Conservation (phyloP, 306 rosid genomes). For the Lotus japonicus region DNA sequence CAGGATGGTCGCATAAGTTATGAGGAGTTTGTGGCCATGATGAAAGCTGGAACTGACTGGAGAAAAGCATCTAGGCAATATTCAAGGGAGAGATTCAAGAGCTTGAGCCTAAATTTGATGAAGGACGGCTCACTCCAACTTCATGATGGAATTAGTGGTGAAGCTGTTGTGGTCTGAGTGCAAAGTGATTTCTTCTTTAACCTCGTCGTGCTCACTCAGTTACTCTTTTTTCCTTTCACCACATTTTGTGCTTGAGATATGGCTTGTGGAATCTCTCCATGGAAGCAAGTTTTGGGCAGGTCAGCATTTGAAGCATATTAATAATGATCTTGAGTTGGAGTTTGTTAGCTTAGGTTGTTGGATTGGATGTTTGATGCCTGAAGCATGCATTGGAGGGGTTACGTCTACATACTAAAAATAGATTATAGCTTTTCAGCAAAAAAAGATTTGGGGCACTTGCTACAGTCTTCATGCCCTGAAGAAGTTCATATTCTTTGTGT, state of each 20-base stretch:
- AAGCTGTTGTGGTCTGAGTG: conserved; percentile 65
- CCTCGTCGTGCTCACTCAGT: conserved; percentile 22
- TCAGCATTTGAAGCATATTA: conserved; percentile 5
- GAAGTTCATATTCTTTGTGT: conserved; percentile 40
- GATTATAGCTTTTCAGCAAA: conserved; percentile 19
- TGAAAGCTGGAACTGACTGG: conserved; percentile 99
- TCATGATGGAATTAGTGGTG: conserved; percentile 69
- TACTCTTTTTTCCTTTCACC: conserved; percentile 14
- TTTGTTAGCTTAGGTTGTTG: conserved; percentile 21
- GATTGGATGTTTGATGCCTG: conserved; percentile 1
- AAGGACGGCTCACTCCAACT: conserved; percentile 92
- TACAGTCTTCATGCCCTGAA: conserved; percentile 9
- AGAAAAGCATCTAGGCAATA: conserved; percentile 94
- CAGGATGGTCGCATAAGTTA: conserved; percentile 85
- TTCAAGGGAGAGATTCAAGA: conserved; percentile 94
- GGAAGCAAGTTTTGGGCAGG: conserved; percentile 24
- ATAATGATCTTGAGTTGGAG: conserved; percentile 3
- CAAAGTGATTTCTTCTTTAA: conserved; percentile 11
- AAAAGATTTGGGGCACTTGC: conserved; percentile 4
- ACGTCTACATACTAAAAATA: conserved; percentile 19
- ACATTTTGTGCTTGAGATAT: conserved; percentile 21
- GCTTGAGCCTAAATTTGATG: conserved; percentile 82
- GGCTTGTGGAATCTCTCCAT: conserved; percentile 19
- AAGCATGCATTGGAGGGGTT: conserved; percentile 27
- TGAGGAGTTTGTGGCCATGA: conserved; percentile 89